Percentiles rank a stretch among this genome's conserved stretches.
Evolutionary conservation across 805 yeast species (phyloP).

Genomic region (Wickerhamomyces hampshirensis): DNA sequence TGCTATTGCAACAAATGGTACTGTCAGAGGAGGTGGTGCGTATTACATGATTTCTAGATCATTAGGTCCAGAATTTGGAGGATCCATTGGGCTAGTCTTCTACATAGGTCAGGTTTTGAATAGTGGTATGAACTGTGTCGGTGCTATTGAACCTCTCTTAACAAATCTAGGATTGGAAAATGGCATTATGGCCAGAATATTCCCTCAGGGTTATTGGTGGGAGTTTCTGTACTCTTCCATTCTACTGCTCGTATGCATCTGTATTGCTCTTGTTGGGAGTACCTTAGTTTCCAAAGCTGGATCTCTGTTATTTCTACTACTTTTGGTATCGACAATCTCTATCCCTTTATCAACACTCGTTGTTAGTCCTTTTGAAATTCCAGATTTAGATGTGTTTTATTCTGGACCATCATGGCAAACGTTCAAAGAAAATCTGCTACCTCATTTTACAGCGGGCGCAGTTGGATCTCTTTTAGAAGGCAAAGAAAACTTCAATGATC

Average conservation of each 20-base stretch:
- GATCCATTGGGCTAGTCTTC: conserved; percentile 92
- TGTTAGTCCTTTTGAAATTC: conserved; percentile 54
- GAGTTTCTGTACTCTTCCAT: conserved; percentile 67
- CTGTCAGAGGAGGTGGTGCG: conserved; percentile 97
- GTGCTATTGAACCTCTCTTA: conserved; percentile 86
- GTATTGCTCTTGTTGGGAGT: conserved; percentile 77
- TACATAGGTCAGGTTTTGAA: conserved; percentile 92
- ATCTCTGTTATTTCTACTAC: conserved; percentile 58
- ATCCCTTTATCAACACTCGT: conserved; percentile 75
- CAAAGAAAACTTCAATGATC: conserved; percentile 72
- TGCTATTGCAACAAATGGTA: conserved; percentile 96
- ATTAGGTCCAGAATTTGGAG: conserved; percentile 97
- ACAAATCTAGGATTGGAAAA: conserved; percentile 63
- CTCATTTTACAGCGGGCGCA: conserved; percentile 82
- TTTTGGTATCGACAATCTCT: conserved; percentile 69
- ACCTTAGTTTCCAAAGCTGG: conserved; percentile 80
- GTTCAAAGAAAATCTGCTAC: conserved; percentile 60
- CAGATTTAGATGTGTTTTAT: conserved; percentile 47
- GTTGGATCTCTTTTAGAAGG: conserved; percentile 71
- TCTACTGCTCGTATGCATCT: conserved; percentile 65
- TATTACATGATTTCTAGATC: conserved; percentile 95
- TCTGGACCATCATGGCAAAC: conserved; percentile 75
- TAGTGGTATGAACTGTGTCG: conserved; percentile 90
- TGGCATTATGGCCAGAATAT: conserved; percentile 50
- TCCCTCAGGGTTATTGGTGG: conserved; percentile 72